Percentiles rank a stretch among this genome's conserved stretches.
phyloP scores from a whole-genome alignment of 2,329 filamentous ascomycete species.

The Penicillium sp. region DNA sequence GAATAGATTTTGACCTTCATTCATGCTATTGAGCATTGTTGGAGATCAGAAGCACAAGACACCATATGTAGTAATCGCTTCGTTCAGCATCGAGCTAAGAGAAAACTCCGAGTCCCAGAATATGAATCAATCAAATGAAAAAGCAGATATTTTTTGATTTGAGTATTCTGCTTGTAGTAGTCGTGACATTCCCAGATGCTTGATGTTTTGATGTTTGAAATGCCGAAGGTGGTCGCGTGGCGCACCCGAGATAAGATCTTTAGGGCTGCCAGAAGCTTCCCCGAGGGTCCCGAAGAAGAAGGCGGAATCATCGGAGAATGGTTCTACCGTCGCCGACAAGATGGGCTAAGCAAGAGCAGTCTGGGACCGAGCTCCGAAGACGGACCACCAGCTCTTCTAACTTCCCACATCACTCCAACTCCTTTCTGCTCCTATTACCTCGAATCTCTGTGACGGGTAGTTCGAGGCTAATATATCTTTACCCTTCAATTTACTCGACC shows the following conservation, averaged over 20 bases:
- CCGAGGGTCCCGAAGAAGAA: background rate
- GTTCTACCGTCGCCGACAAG: slow-evolving; percentile 13
- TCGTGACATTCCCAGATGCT: no score
- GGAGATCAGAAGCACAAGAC: no score
- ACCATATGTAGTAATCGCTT: no score
- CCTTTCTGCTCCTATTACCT: slow-evolving; percentile 17
- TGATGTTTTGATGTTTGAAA: no score
- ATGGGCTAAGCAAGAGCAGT: background rate
- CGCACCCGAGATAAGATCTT: slow-evolving; percentile 2
- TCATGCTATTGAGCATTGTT: no score
- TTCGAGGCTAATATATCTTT: slow-evolving; percentile 2
- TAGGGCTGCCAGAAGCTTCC: slow-evolving; percentile 4
- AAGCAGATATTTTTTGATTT: no score
- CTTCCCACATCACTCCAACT: slow-evolving; percentile 5
- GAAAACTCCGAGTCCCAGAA: no score
- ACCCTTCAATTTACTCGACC: background rate
- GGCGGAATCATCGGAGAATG: slow-evolving; percentile 21
- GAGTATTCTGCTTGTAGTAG: no score
- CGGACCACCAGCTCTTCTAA: slow-evolving; percentile 15
- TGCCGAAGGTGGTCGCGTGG: background rate
- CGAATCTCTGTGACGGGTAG: slow-evolving; percentile 16
- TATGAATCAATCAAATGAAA: no score
- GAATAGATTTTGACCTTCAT: no score
- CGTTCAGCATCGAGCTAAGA: no score
- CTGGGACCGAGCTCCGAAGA: slow-evolving; percentile 19